A percentile compares a stretch with the other conserved stretches of the same genome.
These are phyloP conservation scores for Coemansia sp. DNA, from an alignment of 192 early-diverging fungal genomes.

Conservation along the genomic window DNA sequence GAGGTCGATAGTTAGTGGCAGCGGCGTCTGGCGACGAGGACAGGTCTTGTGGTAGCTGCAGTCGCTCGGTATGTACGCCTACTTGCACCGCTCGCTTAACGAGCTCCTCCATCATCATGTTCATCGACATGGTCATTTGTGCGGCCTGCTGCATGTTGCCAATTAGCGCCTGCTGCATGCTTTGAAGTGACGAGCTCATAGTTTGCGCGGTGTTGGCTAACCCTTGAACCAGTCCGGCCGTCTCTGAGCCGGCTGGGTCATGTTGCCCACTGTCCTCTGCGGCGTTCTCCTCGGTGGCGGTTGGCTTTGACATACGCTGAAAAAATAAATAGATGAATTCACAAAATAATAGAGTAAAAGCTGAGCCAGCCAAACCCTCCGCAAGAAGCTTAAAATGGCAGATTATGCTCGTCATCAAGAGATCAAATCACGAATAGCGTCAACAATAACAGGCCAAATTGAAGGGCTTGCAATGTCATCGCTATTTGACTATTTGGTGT, in stretches of 20 bases:
- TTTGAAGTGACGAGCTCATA: conserved; percentile 42
- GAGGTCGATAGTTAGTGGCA: not conserved
- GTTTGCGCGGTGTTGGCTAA: conserved; percentile 41
- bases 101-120: conserved; percentile 57
- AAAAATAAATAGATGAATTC: not conserved
- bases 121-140: conserved; percentile 55
- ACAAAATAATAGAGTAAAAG: too few species aligned
- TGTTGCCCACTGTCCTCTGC: not conserved
- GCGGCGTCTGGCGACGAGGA: not conserved
- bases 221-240: conserved; percentile 12
- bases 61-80: conserved; percentile 27
- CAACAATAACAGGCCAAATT: too few species aligned
- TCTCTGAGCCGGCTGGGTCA: not conserved
- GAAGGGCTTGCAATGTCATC: too few species aligned
- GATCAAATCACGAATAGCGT: too few species aligned
- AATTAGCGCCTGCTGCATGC: conserved; percentile 43
- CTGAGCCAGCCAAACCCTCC: too few species aligned
- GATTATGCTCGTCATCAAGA: too few species aligned
- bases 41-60: not conserved
- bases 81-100: conserved; percentile 42
- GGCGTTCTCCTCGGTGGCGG: not conserved
- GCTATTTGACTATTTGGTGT: too few species aligned
- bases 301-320: not conserved
- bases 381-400: too few species aligned
- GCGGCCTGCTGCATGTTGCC: conserved; percentile 55